Evolutionary conservation across 257 asterid genomes (phyloP).

Genomic region (Fraxinus quadrangulata): DNA sequence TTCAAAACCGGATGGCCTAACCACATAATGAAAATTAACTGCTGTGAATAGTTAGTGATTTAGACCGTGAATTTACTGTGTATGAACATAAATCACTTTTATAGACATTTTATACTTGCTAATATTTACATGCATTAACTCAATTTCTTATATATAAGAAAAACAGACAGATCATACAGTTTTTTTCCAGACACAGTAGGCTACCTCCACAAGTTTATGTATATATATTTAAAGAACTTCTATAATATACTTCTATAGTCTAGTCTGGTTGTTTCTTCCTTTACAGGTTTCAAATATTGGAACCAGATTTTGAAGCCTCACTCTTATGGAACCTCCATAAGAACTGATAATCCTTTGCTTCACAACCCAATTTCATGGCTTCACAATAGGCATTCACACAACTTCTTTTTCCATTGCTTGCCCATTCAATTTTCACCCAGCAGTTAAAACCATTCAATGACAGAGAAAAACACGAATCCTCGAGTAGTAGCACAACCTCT

Average conservation of each 20-base stretch:
- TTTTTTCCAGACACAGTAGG: background rate
- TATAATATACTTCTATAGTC: background rate
- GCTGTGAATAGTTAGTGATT: too few species aligned
- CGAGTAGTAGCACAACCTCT: slow-evolving; percentile 54
- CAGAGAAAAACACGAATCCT: slow-evolving; percentile 32
- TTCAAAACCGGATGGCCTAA: too few species aligned
- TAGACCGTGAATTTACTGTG: too few species aligned
- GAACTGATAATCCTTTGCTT: slow-evolving; percentile 62
- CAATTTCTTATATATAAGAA: too few species aligned
- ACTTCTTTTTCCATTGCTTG: slow-evolving; percentile 51
- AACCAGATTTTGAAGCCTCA: slow-evolving; percentile 23
- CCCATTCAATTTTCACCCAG: slow-evolving; percentile 79
- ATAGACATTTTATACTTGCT: too few species aligned
- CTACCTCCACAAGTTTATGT: background rate
- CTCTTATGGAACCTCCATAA: slow-evolving; percentile 73
- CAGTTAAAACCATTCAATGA: slow-evolving; percentile 53
- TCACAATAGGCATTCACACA: slow-evolving; percentile 51
- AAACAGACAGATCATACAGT: too few species aligned
- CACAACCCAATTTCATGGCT: slow-evolving; percentile 53
- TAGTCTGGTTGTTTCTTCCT: slow-evolving; percentile 1
- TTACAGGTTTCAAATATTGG: slow-evolving; percentile 26
- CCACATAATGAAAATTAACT: too few species aligned
- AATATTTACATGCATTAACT: too few species aligned
- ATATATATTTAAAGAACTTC: background rate
- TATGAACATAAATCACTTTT: too few species aligned